These are phyloP conservation scores for Podila epicladia DNA, from an alignment of 192 early-diverging fungal species.

Conservation along the genomic window DNA sequence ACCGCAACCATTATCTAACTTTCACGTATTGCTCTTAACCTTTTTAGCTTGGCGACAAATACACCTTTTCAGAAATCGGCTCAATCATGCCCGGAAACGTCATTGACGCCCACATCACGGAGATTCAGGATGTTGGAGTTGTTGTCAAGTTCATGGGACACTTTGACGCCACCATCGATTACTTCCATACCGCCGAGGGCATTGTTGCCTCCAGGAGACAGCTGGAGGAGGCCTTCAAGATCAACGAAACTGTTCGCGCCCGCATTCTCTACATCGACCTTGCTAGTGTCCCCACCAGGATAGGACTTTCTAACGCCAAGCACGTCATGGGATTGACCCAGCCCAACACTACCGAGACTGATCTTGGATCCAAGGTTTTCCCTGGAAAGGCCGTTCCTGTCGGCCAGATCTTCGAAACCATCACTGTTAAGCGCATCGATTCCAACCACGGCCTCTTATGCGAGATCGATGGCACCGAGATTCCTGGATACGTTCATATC, in stretches of 20 bases:
- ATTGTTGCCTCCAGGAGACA: conserved; percentile 51
- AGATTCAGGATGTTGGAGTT: conserved; percentile 71
- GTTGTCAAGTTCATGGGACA: conserved; percentile 83
- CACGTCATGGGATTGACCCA: conserved; percentile 63
- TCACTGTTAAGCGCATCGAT: conserved; percentile 70
- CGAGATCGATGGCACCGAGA: conserved; percentile 55
- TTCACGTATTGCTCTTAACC: neutral
- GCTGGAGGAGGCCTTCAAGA: conserved; percentile 63
- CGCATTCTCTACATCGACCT: conserved; percentile 83
- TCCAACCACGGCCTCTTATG: conserved; percentile 71
- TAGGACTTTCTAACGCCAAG: conserved; percentile 64
- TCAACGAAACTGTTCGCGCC: conserved; percentile 69
- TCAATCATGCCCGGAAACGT: conserved; percentile 85
- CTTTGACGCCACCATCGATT: conserved; percentile 78
- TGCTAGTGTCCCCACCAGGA: conserved; percentile 67
- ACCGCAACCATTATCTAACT: neutral
- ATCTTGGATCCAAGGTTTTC: conserved; percentile 41
- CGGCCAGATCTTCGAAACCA: conserved; percentile 75
- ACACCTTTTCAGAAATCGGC: conserved; percentile 71
- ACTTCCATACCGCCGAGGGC: conserved; percentile 62
- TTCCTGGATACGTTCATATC: conserved; percentile 72
- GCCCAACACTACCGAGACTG: conserved; percentile 5
- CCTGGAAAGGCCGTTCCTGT: conserved; percentile 63
- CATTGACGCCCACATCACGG: conserved; percentile 72
- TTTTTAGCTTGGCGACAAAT: conserved; percentile 38